Base-by-base conservation (phyloP, 352 stramenopile genomes). In the Phytophthora parvispora region DNA sequence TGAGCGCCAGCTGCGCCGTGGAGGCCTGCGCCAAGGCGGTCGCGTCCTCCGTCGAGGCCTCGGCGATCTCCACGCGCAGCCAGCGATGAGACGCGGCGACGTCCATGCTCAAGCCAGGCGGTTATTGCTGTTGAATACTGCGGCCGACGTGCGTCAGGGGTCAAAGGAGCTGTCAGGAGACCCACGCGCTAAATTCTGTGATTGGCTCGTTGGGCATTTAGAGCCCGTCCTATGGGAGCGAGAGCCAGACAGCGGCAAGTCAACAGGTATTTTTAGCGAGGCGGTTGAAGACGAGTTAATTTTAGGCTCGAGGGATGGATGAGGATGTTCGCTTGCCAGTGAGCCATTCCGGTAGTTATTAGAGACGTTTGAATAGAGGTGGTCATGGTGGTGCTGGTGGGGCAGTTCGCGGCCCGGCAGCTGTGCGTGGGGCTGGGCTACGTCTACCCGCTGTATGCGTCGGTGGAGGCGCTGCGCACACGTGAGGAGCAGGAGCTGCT, bases 361-460 rank as follows among this genome's bases (percentile, higher is more conserved):
- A 10, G 12, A 34, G 40, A 28, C 20, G n/a, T 22, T 28, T 63
- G 10, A 9, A 25, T 8, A 12, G 36, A 51, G 16, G 36, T n/a
- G n/a, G n/a, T n/a, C n/a, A n/a, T n/a, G n/a, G n/a, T 90, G 81
- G 72, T 84, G 80, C 60, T 93, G 28, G 69, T 93, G 16, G 84
- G 82, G 13, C 73, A 69, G 10, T 86, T 83, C 53, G 69, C 64
- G 0, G 80, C 78, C 32, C 72, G 80, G 1, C 83, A 89, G n/a
- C 42, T 88, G 34, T 84, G 81, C 27, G 68, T 92, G 64, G 83
- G 56, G 1, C 60, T 94, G 16, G 86, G 83, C 12, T 87, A 83
- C 42, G 57, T 89, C 5, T 94, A 90, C 55, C 84, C 86, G 4
- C 55, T 94, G 31, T 91, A 91, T 62, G 83, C 81, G 52, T 92